Evolutionary conservation across 1,284 basidiomycete genomes (phyloP), one percentile per base, ranked within the genome.

Genomic region (Blastosporella zonata): DNA sequence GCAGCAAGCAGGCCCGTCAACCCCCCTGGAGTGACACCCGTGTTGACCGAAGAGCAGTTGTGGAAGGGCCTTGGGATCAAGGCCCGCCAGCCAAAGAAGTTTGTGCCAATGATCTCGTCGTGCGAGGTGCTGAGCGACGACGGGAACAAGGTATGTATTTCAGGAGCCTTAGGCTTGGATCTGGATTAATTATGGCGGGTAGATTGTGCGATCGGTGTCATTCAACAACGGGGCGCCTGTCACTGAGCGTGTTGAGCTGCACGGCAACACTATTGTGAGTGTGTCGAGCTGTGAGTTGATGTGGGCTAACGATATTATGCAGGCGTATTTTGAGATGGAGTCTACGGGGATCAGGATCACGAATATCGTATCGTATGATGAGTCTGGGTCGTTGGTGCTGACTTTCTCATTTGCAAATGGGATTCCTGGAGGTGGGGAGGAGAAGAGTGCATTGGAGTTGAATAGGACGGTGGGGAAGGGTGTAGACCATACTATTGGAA

Each of bases 41-140:
- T 55, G 12, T 44, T 68, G 13, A 64, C 59, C 0, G 61, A 63
- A 40, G 63, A 52, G 17, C 67, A 68, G 41, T 55, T 68, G 0
- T 68, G 66, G 67, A 60, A 64, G 35, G 67, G 62, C 1, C 55
- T 69, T 9, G 58, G 61, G 17, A 56, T 61, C 17, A 68, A 68
- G 53, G 63, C 63, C 6, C 60, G 66, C 9, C 48, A 64, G 3
- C 67, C 67, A 1, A n/a, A 56, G 47, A 40, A 52, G 0, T 69
- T 69, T 46, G 46, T 68, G 7, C 53, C 63, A 1, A 55, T 52
- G 12, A 60, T 67, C n/a, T 55, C 55, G 1, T 55, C 57, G 1
- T 62, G 56, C 49, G 55, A 65, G 9, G 46, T 67, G 6, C 21
- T 60, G 25, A 55, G 49, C 31, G 67, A 68, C 25, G 53, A 58